Conservation (phyloP, 345 rosid species). For the Citrus maxima region DNA sequence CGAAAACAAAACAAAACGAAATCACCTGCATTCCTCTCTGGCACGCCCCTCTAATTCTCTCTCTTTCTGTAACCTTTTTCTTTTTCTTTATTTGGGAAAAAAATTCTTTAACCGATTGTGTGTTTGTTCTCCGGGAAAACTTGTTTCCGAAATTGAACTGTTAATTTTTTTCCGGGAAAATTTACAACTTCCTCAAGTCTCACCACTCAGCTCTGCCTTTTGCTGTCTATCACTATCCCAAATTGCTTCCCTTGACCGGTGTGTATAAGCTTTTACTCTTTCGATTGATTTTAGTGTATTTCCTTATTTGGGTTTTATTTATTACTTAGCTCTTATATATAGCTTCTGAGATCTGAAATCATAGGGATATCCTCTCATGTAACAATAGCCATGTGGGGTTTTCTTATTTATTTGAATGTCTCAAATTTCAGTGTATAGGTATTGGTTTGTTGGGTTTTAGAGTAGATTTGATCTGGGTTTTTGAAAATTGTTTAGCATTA, state of each 20-base stretch:
- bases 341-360: slow-evolving; percentile 47
- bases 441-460: neutral
- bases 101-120: slow-evolving; percentile 14
- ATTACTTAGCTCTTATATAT: neutral
- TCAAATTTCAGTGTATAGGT: slow-evolving; percentile 12
- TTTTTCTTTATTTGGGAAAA: neutral
- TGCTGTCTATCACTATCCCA: slow-evolving; percentile 16
- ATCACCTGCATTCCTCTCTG: neutral
- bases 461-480: slow-evolving; percentile 25
- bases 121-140: slow-evolving; percentile 20
- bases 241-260: slow-evolving; percentile 28
- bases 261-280: slow-evolving; percentile 25
- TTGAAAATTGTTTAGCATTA: slow-evolving; percentile 2
- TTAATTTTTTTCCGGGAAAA: slow-evolving; percentile 18
- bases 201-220: slow-evolving; percentile 15
- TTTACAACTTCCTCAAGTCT: slow-evolving; percentile 5
- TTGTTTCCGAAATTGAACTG: neutral
- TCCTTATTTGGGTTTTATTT: slow-evolving; percentile 26
- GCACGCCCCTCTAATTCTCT: neutral
- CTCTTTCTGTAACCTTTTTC: neutral
- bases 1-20: neutral
- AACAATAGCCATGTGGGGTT: slow-evolving; percentile 12
- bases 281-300: slow-evolving; percentile 6
- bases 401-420: slow-evolving; percentile 14
- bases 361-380: slow-evolving; percentile 7